Base-by-base conservation (phyloP, 768 basidiomycete genomes). In the Russula earlei region DNA sequence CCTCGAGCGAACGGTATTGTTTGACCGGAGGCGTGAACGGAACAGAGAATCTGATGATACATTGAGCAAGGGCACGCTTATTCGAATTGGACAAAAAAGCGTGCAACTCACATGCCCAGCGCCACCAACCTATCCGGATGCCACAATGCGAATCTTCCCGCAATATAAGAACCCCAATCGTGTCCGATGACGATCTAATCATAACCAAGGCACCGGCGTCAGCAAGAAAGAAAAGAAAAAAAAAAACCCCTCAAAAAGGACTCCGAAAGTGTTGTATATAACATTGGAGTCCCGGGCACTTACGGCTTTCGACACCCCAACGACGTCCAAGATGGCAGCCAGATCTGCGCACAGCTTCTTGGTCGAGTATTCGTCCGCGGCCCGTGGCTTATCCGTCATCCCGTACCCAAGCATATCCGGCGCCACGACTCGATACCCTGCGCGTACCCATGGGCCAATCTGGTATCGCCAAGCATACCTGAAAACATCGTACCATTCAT, bases 91-190 rank as follows among this genome's bases (percentile, higher is more conserved):
- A 43, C 58, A 38, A 15, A 24, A 45, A 42, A 31, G 29, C 29
- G 10, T 10, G 10, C 15, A 37, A 43, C 58, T 43, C 68, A 85
- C 88, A 82, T 70, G 0, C 77, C 73, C 19, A 90, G 70, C 0
- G 81, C 82, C 5, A 74, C 62, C 34, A 86, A 60, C 33, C 85
- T 75, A 14, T 80, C 69, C 0, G 89, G 85, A 64, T 87, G 69
- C 83, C 84, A 89, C 22, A 87, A 71, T 11, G 84, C 82, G 62
- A 91, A 83, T 20, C 87, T 74, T 41, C 75, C 76, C 2, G 76
- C 85, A 12, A 73, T 78, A 57, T 72, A 78, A 3, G 84, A 71
- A 5, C 89, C 89, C 88, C 88, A 91, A 63, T 91, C 89, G 62
- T 91, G 89, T 0, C 86, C 89, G 55, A 89, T 74, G 54, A 89